phyloP scores from a whole-genome alignment of 2,329 filamentous ascomycete species.

The Chaetomiaceae sp. region DNA sequence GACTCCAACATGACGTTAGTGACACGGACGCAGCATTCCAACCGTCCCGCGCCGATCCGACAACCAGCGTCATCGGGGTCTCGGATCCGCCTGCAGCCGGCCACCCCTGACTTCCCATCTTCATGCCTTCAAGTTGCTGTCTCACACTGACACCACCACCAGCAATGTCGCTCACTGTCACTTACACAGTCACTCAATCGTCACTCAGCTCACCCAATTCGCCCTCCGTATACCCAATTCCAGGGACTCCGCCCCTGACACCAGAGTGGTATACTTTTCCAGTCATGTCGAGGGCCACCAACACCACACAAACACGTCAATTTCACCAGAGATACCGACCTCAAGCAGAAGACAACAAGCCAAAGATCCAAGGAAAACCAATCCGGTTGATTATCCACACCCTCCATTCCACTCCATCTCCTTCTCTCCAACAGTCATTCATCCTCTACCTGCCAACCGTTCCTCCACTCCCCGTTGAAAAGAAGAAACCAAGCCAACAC shows the following conservation, averaged over 20 bases:
- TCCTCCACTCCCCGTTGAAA: neutral
- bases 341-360: no score
- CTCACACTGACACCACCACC: no score
- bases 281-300: no score
- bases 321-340: no score
- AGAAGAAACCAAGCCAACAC: neutral
- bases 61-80: neutral
- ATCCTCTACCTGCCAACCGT: neutral
- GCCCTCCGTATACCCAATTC: no score
- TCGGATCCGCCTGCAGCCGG: neutral
- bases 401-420: neutral
- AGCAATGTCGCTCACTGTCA: no score
- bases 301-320: no score
- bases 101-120: neutral
- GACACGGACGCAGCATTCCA: neutral
- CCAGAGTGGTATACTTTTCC: no score
- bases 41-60: constrained; percentile 5
- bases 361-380: constrained; percentile 15
- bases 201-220: no score
- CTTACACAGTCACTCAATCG: no score
- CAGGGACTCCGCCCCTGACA: no score
- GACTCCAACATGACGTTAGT: no score
- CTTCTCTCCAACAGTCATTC: neutral
- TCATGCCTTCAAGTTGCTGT: neutral
- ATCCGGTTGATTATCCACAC: constrained; percentile 21